phyloP scores from a whole-genome alignment of 768 basidiomycete species.

The Hygrocybe punicea region DNA sequence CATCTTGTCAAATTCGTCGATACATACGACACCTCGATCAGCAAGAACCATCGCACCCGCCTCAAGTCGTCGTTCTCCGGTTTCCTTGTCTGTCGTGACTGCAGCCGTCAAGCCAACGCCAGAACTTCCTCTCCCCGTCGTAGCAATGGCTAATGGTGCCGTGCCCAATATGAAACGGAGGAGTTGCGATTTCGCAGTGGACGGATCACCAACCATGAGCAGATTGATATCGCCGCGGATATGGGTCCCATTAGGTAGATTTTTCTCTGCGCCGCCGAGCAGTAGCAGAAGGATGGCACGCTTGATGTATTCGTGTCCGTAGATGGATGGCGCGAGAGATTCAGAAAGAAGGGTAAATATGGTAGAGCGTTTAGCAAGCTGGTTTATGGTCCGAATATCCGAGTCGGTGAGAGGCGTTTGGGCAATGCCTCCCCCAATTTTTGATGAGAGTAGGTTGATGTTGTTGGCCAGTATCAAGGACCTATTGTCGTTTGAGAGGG shows the following conservation, averaged over 20 bases:
- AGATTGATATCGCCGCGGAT: slow-evolving; percentile 99
- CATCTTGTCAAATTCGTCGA: slow-evolving; percentile 99
- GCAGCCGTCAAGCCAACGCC: slow-evolving; percentile 99
- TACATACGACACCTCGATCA: slow-evolving; percentile 97
- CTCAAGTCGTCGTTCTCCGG: slow-evolving; percentile 93
- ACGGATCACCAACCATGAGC: slow-evolving; percentile 98
- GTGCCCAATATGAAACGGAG: slow-evolving; percentile 94
- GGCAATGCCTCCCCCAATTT: slow-evolving; percentile 92
- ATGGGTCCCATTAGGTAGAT: slow-evolving; percentile 94
- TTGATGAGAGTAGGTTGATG: slow-evolving; percentile 89
- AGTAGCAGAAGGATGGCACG: slow-evolving; percentile 88
- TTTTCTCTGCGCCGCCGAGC: slow-evolving; percentile 97
- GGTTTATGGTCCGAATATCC: slow-evolving; percentile 95
- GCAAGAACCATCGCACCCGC: slow-evolving; percentile 99
- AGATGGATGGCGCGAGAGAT: slow-evolving; percentile 97
- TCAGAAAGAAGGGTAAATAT: slow-evolving; percentile 88
- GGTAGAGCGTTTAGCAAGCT: slow-evolving; percentile 80
- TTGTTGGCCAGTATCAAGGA: slow-evolving; percentile 94
- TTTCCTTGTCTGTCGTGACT: slow-evolving; percentile 97
- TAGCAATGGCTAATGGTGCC: slow-evolving; percentile 95
- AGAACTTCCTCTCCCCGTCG: slow-evolving; percentile 96
- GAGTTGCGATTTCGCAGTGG: slow-evolving; percentile 96
- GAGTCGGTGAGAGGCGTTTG: slow-evolving; percentile 88
- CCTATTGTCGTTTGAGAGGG: slow-evolving; percentile 40
- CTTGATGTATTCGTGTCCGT: slow-evolving; percentile 95